phyloP scores from a whole-genome alignment of 768 basidiomycete species.

The Termitomyces sp. region DNA sequence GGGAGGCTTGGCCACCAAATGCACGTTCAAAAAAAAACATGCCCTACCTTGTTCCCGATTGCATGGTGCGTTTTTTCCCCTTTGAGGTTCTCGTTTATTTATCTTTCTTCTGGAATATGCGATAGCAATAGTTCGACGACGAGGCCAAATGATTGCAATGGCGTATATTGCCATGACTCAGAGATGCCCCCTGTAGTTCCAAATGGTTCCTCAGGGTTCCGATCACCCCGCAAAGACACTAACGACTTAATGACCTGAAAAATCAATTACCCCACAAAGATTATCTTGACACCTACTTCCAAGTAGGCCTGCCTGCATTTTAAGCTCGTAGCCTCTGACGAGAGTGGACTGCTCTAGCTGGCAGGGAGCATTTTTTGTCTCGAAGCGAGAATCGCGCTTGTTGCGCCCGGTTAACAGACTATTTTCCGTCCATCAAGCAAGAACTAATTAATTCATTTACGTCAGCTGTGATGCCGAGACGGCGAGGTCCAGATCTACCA shows the following conservation, averaged over 20 bases:
- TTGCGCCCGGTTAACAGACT: too few species aligned
- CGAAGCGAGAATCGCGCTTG: too few species aligned
- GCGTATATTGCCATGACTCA: neutral
- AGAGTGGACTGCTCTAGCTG: too few species aligned
- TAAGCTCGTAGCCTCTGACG: too few species aligned
- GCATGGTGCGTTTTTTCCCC: neutral
- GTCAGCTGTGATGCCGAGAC: neutral
- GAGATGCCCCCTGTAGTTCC: too few species aligned
- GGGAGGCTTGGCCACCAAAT: slow-evolving; percentile 12
- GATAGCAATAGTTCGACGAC: neutral
- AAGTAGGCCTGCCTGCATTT: neutral
- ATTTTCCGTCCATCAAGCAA: neutral
- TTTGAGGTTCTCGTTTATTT: neutral
- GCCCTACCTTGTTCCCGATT: neutral
- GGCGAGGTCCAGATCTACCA: neutral
- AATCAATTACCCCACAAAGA: neutral
- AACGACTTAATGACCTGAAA: neutral
- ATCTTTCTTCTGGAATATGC: neutral
- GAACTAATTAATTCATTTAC: neutral
- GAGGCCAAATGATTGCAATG: neutral
- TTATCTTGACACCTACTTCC: neutral
- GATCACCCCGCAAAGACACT: neutral
- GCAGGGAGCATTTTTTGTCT: too few species aligned
- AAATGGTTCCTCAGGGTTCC: too few species aligned
- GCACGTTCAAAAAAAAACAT: slow-evolving; percentile 11